Percentiles rank a stretch among this genome's conserved stretches.
Conservation (phyloP, 441 rosid species). For the Brassica balearica region DNA sequence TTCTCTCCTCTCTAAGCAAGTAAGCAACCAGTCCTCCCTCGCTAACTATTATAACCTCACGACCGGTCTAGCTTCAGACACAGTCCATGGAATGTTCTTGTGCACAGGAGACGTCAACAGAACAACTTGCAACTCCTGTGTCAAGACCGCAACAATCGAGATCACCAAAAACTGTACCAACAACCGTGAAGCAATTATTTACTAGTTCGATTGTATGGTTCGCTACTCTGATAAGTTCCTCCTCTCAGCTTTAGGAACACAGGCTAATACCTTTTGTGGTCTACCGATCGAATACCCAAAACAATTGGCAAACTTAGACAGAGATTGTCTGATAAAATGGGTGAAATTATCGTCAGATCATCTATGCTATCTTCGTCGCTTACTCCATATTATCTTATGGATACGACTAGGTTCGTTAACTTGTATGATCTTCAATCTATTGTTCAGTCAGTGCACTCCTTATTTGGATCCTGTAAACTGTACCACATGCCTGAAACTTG, state of each 20-base stretch:
- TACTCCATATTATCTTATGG: constrained; percentile 25
- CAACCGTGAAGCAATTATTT: constrained; percentile 30
- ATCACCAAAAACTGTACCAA: constrained; percentile 28
- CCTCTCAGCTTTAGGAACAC: constrained; percentile 21
- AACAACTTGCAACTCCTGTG: constrained; percentile 27
- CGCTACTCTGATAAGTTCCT: constrained; percentile 34
- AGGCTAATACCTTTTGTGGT: neutral
- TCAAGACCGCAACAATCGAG: constrained; percentile 26
- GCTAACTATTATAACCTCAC: constrained; percentile 31
- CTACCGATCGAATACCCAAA: constrained; percentile 9
- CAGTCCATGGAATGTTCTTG: constrained; percentile 28
- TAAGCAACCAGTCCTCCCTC: constrained; percentile 31
- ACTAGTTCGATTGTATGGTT: constrained; percentile 31
- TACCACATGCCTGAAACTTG: constrained; percentile 28
- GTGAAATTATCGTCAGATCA: constrained; percentile 29
- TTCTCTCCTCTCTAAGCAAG: constrained; percentile 8
- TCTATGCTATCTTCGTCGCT: constrained; percentile 10
- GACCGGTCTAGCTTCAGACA: constrained; percentile 34
- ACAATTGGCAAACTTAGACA: neutral
- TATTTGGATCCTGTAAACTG: constrained; percentile 18
- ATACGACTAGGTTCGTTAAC: constrained; percentile 11
- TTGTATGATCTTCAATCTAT: constrained; percentile 36
- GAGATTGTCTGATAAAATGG: constrained; percentile 24
- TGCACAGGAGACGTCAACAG: constrained; percentile 37
- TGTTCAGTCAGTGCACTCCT: constrained; percentile 39